These are phyloP conservation scores for Chlamydomonas sp. DNA, from an alignment of 139 green algal species.

Conservation along the genomic window DNA sequence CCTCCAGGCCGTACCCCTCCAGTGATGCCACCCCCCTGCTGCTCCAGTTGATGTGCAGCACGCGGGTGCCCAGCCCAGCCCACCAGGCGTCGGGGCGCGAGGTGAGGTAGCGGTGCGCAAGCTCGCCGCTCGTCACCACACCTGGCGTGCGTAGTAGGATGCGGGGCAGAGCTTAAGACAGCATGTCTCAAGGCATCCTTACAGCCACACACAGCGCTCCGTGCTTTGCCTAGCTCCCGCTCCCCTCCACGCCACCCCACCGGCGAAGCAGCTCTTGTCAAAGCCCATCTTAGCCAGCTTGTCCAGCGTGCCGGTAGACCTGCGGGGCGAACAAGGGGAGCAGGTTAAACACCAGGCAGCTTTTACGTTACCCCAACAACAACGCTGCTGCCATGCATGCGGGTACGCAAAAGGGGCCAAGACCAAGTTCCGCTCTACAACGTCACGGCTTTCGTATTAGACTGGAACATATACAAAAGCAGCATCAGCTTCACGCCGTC, in stretches of 20 bases:
- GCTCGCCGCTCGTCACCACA: slow-evolving; percentile 86
- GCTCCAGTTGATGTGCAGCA: slow-evolving; percentile 92
- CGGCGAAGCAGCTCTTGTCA: slow-evolving; percentile 69
- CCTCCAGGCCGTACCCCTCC: slow-evolving; percentile 67
- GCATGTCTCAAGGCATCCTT: not conserved
- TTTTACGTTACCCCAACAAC: no score
- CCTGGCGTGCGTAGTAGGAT: slow-evolving; percentile 29
- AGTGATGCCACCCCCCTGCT: slow-evolving; percentile 72
- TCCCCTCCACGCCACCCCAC: slow-evolving; percentile 7
- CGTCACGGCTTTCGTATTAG: not conserved
- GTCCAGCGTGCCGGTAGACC: slow-evolving; percentile 64
- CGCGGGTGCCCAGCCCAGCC: slow-evolving; percentile 67
- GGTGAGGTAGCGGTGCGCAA: slow-evolving; percentile 71
- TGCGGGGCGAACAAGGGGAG: slow-evolving; percentile 42
- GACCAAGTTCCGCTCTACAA: not conserved
- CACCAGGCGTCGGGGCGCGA: slow-evolving; percentile 57
- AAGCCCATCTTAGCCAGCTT: slow-evolving; percentile 90
- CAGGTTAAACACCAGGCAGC: no score
- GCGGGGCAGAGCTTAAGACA: not conserved
- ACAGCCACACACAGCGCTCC: not conserved
- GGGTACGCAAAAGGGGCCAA: not conserved
- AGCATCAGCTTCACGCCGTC: not conserved
- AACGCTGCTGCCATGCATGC: not conserved
- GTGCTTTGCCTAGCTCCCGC: not conserved
- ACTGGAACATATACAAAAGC: not conserved